Conservation (phyloP, 2,329 filamentous ascomycete genomes). For the Ophiostoma quercus region DNA sequence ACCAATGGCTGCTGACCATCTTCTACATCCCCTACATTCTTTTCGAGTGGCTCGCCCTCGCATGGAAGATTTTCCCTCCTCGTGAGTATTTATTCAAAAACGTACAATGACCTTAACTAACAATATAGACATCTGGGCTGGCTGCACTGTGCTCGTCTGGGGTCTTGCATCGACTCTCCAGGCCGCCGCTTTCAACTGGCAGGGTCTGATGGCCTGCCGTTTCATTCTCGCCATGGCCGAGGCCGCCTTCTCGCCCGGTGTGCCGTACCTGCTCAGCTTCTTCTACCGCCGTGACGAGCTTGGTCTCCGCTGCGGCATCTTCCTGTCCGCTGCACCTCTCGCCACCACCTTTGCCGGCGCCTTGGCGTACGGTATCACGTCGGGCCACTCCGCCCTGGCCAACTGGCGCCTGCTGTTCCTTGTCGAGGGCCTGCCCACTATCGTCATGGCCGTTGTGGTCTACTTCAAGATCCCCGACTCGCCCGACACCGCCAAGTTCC, state of each 20-base stretch:
- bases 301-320: conserved; percentile 64
- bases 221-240: conserved; percentile 42
- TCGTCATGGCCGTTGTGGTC: conserved; percentile 49
- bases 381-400: conserved; percentile 49
- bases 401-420: conserved; percentile 63
- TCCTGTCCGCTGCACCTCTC: conserved; percentile 62
- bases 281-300: conserved; percentile 54
- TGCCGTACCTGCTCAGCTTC: conserved; percentile 43
- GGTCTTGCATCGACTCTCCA: conserved; percentile 34
- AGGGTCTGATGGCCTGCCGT: conserved; percentile 37
- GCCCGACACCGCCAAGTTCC: conserved; percentile 47
- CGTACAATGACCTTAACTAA: background rate
- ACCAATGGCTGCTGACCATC: conserved; percentile 43
- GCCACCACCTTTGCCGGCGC: conserved; percentile 63
- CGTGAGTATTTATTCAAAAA: conserved; percentile 31
- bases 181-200: conserved; percentile 34
- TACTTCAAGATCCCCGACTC: conserved; percentile 53
- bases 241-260: conserved; percentile 40
- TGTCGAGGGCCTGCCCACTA: conserved; percentile 58
- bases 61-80: conserved; percentile 41
- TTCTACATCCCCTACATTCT: conserved; percentile 44
- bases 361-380: conserved; percentile 60
- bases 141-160: conserved; percentile 31
- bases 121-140: conserved; percentile 31
- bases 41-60: conserved; percentile 40